These are phyloP conservation scores for Trichoderma pleuroti DNA, from an alignment of 2,329 filamentous ascomycete species.

Conservation along the genomic window DNA sequence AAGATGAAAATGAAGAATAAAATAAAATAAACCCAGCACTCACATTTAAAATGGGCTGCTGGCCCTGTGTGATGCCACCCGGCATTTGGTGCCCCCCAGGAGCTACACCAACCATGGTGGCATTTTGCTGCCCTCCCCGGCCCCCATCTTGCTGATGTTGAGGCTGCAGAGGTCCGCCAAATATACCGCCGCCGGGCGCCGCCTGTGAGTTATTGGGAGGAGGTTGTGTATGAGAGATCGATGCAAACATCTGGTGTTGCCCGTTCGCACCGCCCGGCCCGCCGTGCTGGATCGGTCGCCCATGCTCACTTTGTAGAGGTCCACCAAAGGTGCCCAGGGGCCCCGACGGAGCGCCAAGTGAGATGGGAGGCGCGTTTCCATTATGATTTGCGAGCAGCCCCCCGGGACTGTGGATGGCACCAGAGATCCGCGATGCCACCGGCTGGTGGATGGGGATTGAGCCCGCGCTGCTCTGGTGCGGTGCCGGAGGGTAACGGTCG, in stretches of 20 bases:
- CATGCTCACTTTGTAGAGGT: conserved; percentile 51
- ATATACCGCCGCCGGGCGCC: conserved; percentile 60
- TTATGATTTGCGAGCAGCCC: conserved; percentile 77
- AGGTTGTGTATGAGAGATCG: conserved; percentile 49
- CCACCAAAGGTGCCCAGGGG: conserved; percentile 52
- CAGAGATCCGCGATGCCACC: conserved; percentile 75
- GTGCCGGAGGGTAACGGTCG: conserved; percentile 64
- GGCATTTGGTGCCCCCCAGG: conserved; percentile 38
- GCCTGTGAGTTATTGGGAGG: conserved; percentile 53
- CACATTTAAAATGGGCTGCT: conserved; percentile 50
- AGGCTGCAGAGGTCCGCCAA: conserved; percentile 64
- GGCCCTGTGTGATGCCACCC: conserved; percentile 40
- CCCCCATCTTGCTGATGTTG: conserved; percentile 46
- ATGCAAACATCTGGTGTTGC: conserved; percentile 57
- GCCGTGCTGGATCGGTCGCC: conserved; percentile 50
- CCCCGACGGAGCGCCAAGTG: conserved; percentile 51
- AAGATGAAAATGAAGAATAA: not conserved
- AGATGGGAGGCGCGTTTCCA: conserved; percentile 51
- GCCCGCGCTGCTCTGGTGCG: conserved; percentile 80
- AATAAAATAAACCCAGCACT: conserved; percentile 31
- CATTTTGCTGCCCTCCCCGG: conserved; percentile 58
- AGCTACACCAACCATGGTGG: conserved; percentile 48
- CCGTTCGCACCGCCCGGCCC: conserved; percentile 44
- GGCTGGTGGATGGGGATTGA: conserved; percentile 93
- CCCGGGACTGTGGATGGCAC: conserved; percentile 87